Evolutionary conservation across 2,329 filamentous ascomycete genomes (phyloP), one percentile per base, ranked within the genome.

Genomic region (Aureobasidium sp.): DNA sequence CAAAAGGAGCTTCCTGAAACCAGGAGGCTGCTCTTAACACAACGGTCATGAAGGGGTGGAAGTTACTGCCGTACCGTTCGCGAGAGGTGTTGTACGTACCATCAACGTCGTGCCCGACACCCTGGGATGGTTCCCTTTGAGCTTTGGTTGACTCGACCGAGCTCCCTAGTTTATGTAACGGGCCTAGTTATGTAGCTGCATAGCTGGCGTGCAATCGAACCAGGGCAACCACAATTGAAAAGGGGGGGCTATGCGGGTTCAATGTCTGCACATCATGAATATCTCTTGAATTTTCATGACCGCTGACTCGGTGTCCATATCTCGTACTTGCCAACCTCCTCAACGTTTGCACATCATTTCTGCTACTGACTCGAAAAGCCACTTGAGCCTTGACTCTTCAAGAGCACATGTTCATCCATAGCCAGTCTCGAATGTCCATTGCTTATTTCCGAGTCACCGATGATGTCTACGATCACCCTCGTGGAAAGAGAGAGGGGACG

Each of bases 131-230:
- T 48, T 58, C 32, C 27, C 55, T 36, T 37, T 34, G n/a, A 34
- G 15, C 29, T 37, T 47, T 58, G 8, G 7, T 48, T 58, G 34
- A 58, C 55, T 48, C 55, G 34, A 58, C 39, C n/a, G 13, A 47
- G 52, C 44, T 26, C 37, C 20, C 27, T 29, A 23, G 5, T 37
- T 47, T 58, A 37, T 58, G n/a, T 26, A 58, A 29, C 27, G 20
- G 26, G 42, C 23, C 55, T 42, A 58, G 32, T 39, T 58, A 48
- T 58, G 55, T 47, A 58, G 55, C 55, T 58, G 55, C 55, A 58
- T 58, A 58, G 20, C 44, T 48, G 41, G 55, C 42, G 55, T 39
- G 42, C 55, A 48, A 58, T 29, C 15, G 41, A 37, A 37, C 46
- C 55, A 10, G 42, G 42, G 55, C 42, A 48, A 58, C 55, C 55